Percentiles rank a stretch among this genome's conserved stretches.
Evolutionary conservation across 139 green algal species (phyloP).

Genomic region (Desmodesmus armatus): DNA sequence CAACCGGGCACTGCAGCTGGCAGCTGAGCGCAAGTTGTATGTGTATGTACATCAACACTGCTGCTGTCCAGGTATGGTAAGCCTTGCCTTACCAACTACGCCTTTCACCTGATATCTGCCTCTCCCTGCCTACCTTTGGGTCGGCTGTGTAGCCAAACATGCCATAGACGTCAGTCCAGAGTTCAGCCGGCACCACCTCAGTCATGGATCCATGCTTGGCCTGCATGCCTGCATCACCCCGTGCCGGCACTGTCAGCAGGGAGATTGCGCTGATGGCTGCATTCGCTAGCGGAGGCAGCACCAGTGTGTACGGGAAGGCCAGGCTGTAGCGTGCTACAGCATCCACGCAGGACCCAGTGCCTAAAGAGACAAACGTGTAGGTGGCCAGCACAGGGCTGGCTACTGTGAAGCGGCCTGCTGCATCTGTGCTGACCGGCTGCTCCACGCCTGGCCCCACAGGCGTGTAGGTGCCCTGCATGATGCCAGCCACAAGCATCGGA

Average conservation of each 20-base stretch:
- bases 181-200: not conserved
- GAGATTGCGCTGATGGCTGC: slow-evolving; percentile 33
- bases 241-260: slow-evolving; percentile 37
- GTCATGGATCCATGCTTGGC: not conserved
- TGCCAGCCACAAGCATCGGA: no score
- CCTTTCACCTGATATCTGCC: no score
- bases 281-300: not conserved
- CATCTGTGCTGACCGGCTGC: no score
- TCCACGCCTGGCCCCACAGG: no score
- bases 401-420: not conserved
- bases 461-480: no score
- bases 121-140: not conserved
- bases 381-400: not conserved
- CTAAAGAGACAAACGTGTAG: slow-evolving; percentile 2
- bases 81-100: no score
- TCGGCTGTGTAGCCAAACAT: slow-evolving; percentile 28
- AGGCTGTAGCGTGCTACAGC: not conserved
- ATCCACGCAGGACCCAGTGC: not conserved
- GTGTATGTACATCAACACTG: not conserved
- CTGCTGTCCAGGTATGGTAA: no score
- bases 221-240: not conserved
- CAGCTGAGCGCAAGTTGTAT: not conserved
- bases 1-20: no score
- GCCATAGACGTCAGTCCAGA: slow-evolving; percentile 22
- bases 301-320: not conserved